phyloP scores from a whole-genome alignment of 495 filamentous ascomycete species.

The Lepraria neglecta region DNA sequence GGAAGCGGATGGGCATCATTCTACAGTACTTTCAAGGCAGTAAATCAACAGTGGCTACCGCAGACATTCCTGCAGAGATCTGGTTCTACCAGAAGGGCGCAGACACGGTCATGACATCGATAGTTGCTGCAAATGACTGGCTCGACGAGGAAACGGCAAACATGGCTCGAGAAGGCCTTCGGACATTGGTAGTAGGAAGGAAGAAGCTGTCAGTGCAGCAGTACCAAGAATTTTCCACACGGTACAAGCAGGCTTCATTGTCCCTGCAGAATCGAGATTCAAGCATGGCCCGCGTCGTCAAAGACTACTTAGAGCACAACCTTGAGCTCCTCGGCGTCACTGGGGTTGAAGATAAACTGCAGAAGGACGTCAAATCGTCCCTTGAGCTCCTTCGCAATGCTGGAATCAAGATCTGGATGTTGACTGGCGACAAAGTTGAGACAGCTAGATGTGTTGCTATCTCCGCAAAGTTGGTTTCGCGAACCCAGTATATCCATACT shows the following conservation, averaged over 20 bases:
- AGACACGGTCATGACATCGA: conserved; percentile 92
- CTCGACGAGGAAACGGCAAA: conserved; percentile 97
- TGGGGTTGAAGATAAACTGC: conserved; percentile 94
- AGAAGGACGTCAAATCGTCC: conserved; percentile 89
- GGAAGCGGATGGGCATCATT: conserved; percentile 98
- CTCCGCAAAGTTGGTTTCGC: conserved; percentile 84
- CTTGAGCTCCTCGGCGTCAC: conserved; percentile 92
- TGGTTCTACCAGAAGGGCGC: conserved; percentile 99
- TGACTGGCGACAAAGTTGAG: conserved; percentile 98
- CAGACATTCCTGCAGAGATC: conserved; percentile 54
- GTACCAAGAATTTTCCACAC: conserved; percentile 69
- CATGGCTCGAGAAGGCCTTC: conserved; percentile 94
- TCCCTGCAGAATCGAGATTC: conserved; percentile 71
- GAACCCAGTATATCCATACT: conserved; percentile 94
- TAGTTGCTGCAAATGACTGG: conserved; percentile 95
- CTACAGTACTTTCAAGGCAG: conserved; percentile 62
- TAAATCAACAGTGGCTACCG: conserved; percentile 29
- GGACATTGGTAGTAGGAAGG: conserved; percentile 88
- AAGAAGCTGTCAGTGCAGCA: conserved; percentile 69
- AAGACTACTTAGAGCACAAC: conserved; percentile 76
- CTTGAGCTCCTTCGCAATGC: conserved; percentile 94
- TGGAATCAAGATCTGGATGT: conserved; percentile 99
- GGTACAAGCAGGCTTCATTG: conserved; percentile 73
- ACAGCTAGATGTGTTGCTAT: conserved; percentile 96
- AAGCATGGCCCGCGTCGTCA: conserved; percentile 71